Base-by-base conservation (phyloP, 139 green algal species). In the Chlamydomonas incerta region DNA sequence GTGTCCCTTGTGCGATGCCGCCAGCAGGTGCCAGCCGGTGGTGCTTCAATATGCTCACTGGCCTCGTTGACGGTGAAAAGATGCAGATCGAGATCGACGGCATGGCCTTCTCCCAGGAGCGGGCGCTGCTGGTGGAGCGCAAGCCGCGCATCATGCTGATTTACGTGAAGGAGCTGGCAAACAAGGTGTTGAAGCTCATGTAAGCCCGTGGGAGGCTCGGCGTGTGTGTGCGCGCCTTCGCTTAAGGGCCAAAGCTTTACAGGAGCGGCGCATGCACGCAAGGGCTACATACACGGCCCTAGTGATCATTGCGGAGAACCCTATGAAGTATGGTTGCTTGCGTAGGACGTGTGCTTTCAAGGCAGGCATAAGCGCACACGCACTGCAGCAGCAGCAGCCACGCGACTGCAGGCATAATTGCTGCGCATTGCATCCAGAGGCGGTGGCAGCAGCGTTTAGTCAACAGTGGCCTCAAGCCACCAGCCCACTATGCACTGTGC, bases 121-220 rank as follows among this genome's bases (percentile, higher is more conserved):
- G 52, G 50, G 73, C 69, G 73, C 52, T 68, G 52, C 73, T 80
- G 31, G 73, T 80, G 20, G 73, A 80, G 73, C 52, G 52, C 52
- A 52, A 68, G 52, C 73, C 73, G n/a, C 73, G 52, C 73, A 80
- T 80, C 31, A 18, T 31, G 31, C 52, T 69, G 52, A 18, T 33
- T 5, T 20, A 69, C 47, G 73, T 80, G 73, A 18, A 34, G 37
- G 50, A 50, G 73, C 73, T 80, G 73, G 21, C 6, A 52, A 0
- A 24, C 73, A 80, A 80, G 52, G 55, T 24, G 73, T 3, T 34
- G 73, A 68, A 24, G 31, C 73, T 80, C 73, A 23, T 55, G 73
- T 68, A 68, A 68, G 73, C 73, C 47, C 33, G 31, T 55, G 52
- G 73, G 52, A 68, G 73, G 52, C 73, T 80, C 52, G 52, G 73